A percentile compares a stretch with the other conserved stretches of the same genome.
Conservation (phyloP, 768 basidiomycete species). For the Kwoniella newhampshirensis region DNA sequence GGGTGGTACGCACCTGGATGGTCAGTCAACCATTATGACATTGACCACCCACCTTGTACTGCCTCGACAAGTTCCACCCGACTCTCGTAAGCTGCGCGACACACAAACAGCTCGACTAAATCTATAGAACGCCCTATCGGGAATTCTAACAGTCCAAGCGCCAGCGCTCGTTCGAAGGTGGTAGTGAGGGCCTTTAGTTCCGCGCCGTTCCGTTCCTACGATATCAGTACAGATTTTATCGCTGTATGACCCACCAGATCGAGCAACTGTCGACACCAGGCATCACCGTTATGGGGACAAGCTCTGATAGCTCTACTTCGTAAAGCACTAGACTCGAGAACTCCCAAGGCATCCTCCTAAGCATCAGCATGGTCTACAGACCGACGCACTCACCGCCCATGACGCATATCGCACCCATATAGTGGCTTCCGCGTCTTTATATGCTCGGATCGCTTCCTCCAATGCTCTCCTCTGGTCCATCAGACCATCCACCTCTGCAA, state of each 20-base stretch:
- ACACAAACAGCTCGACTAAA: conserved; percentile 23
- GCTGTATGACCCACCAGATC: conserved; percentile 29
- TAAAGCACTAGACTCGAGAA: conserved; percentile 15
- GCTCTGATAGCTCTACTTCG: conserved; percentile 30
- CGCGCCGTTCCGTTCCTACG: conserved; percentile 21
- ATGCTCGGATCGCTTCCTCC: conserved; percentile 17
- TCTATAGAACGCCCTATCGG: conserved; percentile 17
- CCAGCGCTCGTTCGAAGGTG: conserved; percentile 28
- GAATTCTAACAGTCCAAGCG: conserved; percentile 28
- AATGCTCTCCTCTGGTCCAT: conserved; percentile 5
- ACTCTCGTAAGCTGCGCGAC: conserved; percentile 26
- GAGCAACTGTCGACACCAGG: conserved; percentile 31
- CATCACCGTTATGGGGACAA: conserved; percentile 38
- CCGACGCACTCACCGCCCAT: conserved; percentile 33
- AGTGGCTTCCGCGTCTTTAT: conserved; percentile 40
- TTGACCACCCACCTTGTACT: conserved; percentile 8
- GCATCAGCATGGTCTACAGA: neutral
- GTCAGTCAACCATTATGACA: neutral
- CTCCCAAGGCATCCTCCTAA: conserved; percentile 7
- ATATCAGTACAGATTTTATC: conserved; percentile 1
- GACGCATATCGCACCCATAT: conserved; percentile 41
- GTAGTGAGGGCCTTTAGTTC: conserved; percentile 7
- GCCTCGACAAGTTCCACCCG: conserved; percentile 15
- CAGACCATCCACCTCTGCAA: neutral
- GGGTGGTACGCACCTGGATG: conserved; percentile 20